Percentiles rank a stretch among this genome's conserved stretches.
Conservation (phyloP, 2,329 filamentous ascomycete species). For the Teratosphaeria viscida region DNA sequence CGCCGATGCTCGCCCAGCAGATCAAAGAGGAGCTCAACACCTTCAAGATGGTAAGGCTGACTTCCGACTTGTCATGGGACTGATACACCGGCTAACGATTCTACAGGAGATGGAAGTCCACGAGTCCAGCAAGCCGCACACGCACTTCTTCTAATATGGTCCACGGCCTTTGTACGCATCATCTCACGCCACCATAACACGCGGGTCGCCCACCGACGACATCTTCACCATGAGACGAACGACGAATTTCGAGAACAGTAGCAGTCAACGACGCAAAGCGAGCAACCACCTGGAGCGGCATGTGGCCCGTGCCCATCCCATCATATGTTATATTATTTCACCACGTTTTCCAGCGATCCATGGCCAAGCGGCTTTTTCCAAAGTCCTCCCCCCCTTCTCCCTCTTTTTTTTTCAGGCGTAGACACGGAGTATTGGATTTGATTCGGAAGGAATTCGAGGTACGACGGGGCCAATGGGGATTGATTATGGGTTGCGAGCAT, state of each 20-base stretch:
- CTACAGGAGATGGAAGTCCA: conserved; percentile 97
- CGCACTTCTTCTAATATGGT: conserved; percentile 85
- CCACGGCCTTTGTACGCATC: not conserved
- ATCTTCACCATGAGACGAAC: not conserved
- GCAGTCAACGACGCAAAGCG: not conserved
- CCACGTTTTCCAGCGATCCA: not conserved
- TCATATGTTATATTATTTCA: not conserved
- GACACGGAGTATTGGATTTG: not conserved
- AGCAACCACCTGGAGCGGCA: not conserved
- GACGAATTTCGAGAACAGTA: not conserved
- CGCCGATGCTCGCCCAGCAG: conserved; percentile 92
- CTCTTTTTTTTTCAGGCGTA: not conserved
- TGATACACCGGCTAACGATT: conserved; percentile 29
- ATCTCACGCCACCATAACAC: not conserved
- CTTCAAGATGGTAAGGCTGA: conserved; percentile 83
- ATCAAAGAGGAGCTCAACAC: conserved; percentile 99
- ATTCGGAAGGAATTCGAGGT: not conserved
- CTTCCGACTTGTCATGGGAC: not conserved
- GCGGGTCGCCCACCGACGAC: not conserved
- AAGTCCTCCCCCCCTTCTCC: not conserved
- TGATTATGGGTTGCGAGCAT: not conserved
- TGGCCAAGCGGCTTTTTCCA: not conserved
- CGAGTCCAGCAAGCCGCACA: conserved; percentile 97
- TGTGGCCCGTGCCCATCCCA: not conserved
- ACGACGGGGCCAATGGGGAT: not conserved